Percentiles rank a stretch among this genome's conserved stretches.
Evolutionary conservation across 306 rosid species (phyloP).

Genomic region (Geum urbanum): DNA sequence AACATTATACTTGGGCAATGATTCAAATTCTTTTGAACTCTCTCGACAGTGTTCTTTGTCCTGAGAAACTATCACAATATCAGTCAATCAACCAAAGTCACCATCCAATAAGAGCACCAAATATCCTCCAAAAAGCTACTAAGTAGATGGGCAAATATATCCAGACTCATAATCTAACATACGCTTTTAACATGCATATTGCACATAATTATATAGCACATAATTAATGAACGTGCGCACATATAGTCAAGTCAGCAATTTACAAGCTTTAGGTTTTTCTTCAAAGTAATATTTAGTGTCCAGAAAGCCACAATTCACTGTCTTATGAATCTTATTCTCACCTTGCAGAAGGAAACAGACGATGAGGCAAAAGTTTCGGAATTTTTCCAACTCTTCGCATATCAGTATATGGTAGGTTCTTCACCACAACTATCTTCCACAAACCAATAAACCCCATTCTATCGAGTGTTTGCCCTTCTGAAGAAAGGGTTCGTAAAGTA

Average conservation of each 20-base stretch:
- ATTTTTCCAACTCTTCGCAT: conserved; percentile 94
- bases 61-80: not conserved
- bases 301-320: not conserved
- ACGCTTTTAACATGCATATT: not conserved
- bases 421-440: conserved; percentile 86
- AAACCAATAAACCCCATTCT: conserved; percentile 85
- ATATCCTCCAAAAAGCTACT: not conserved
- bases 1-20: not conserved
- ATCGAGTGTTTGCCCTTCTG: conserved; percentile 78
- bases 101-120: not conserved
- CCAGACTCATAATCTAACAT: not conserved
- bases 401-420: conserved; percentile 78
- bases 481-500: conserved; percentile 57
- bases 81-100: not conserved
- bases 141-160: not conserved
- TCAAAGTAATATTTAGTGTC: not conserved
- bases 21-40: not conserved
- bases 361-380: conserved; percentile 90
- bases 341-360: conserved; percentile 96
- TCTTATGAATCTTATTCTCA: conserved; percentile 35
- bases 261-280: not conserved
- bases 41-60: not conserved
- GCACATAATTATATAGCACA: not conserved
- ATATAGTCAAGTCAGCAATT: not conserved
- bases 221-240: not conserved